Conservation (phyloP, 805 yeast species). For the Zygoascus flipseniorum region DNA sequence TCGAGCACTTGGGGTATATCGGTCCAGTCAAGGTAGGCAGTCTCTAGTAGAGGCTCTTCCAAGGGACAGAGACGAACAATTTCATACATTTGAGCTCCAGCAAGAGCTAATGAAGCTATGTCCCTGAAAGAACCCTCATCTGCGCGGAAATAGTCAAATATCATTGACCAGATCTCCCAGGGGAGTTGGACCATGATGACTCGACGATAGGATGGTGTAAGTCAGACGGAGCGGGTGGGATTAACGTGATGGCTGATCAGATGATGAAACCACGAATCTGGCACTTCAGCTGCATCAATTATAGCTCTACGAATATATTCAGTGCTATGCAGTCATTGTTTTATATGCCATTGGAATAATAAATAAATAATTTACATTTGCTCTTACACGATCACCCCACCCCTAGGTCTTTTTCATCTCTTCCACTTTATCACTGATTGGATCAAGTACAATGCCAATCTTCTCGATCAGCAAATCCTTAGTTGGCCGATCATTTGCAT, state of each 20-base stretch:
- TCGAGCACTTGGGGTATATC: background rate
- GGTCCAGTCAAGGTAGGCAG: background rate
- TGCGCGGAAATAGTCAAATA: background rate
- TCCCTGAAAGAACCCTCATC: background rate
- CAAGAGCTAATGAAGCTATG: background rate
- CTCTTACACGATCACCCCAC: background rate
- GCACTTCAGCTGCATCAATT: too few relatives aligned
- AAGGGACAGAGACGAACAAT: background rate
- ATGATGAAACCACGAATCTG: too few relatives aligned
- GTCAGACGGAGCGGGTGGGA: background rate
- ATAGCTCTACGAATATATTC: background rate
- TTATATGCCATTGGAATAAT: background rate
- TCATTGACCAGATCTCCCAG: background rate
- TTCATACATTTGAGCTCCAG: background rate
- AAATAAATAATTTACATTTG: too few relatives aligned
- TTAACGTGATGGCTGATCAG: too few relatives aligned
- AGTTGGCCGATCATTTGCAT: constrained; percentile 32
- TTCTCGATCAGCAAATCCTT: constrained; percentile 1
- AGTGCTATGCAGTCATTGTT: background rate
- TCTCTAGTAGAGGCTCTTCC: background rate
- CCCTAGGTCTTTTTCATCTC: background rate
- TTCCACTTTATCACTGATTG: background rate
- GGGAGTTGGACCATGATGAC: background rate
- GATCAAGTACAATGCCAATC: background rate
- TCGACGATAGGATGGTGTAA: background rate